Evolutionary conservation across 1,139 yeast species (phyloP), one percentile per base, ranked within the genome.

Genomic region (Chernovozyma sophiae-reginae): DNA sequence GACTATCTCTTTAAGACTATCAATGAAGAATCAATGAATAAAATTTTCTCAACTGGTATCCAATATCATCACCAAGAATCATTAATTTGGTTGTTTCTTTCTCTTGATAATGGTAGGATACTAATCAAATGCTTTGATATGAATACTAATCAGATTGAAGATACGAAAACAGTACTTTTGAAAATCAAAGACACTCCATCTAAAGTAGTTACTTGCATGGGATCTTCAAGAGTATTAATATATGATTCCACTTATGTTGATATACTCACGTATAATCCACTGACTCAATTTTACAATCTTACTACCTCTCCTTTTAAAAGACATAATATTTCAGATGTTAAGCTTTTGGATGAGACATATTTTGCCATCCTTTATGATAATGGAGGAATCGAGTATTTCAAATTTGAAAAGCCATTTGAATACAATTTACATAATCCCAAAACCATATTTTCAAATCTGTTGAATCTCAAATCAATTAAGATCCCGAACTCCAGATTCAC

Each of bases 31-130:
- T 7, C 29, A 8, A 26, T 16, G 12, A 6, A 26, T 14, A 23
- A 24, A 4, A 17, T 32, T 5, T 32, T 24, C 16, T 32, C 34
- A 10, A 18, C 34, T 11, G 34, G 23, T 4, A 11, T 32, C 16
- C 22, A 24, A 19, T 24, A 17, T 15, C 29, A 23, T 10, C 15
- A 14, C 16, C 30, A 23, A 7, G 26, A 24, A 19, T 28, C 19
- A 11, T 17, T 18, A 20, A 12, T 44, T 4, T 50, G 55, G 55
- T 26, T 52, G 6, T 37, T 51, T 10, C 38, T 49, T 11, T 34
- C 47, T 25, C 43, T 38, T 8, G 43, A 48, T 4, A 47, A 47
- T 29, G 52, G 48, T 18, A 44, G 44, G 25, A 30, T 53, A 15
- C 34, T 48, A 12, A 49, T 46, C 31, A 25, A 43, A 2, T 39